Evolutionary conservation across 108 stramenopile genomes (phyloP), one percentile per base, ranked within the genome.

Genomic region (Bacterosira constricta): DNA sequence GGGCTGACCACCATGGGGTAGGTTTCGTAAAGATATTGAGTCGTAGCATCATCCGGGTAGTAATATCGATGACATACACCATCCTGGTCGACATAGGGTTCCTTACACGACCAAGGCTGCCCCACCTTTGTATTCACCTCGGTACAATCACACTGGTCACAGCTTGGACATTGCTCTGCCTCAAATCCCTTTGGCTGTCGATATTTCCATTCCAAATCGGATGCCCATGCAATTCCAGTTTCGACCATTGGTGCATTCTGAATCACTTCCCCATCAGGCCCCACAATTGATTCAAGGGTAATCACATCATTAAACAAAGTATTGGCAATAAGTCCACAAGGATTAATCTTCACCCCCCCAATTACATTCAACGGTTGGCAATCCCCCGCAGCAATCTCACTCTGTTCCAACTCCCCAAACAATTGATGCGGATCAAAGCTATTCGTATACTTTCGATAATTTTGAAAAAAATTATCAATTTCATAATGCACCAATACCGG

Each of bases 251-350:
- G 65, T 32, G 85, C 81, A 23, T 69, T 70, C 11, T 63, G 63
- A 34, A 66, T 50, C 6, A 26, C 32, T n/a, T 13, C 39, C 1
- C 85, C 86, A 17, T 75, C 70, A 17, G 64, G 53, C 13, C 90
- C 67, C 3, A 81, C 52, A 18, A 66, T 69, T 9, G 71, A 57
- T 11, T 69, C 73, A 1, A 88, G 73, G 4, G 84, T 51, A 47
- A 97, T 81, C 21, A 88, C 81, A 70, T 97, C 98, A 71, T 99
- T 99, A 90, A 99, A 99, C 18, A 98, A 79, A 1, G 97, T 96
- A 75, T 99, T 99, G 51, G 99, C 98, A 57, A 98, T 95, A 35
- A 99, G 83, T 42, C 99, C 99, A 72, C 99, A 99, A 1, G 99
- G 99, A 74, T 97, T 97, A 49, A 99, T 80, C 8, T 55, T 70